Percentiles rank a stretch among this genome's conserved stretches.
Conservation (phyloP, 768 basidiomycete genomes). For the Leucogyrophana mollusca region DNA sequence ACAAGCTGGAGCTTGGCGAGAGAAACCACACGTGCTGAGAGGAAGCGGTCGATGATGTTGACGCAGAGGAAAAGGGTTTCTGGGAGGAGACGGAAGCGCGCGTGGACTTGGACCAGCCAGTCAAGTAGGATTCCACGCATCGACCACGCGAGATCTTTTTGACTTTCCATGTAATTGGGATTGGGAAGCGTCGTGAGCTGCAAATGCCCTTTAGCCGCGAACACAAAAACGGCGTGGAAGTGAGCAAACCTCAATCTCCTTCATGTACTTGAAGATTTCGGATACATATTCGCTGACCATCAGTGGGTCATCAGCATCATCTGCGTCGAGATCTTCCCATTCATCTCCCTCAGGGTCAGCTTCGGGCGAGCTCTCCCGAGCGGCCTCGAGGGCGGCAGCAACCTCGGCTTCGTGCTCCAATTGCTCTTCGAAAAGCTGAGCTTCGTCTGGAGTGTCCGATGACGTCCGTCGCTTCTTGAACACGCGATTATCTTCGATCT, state of each 20-base stretch:
- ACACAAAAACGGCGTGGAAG: slow-evolving; percentile 1
- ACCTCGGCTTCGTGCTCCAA: slow-evolving; percentile 23
- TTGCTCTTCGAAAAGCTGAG: slow-evolving; percentile 41
- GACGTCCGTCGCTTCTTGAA: slow-evolving; percentile 79
- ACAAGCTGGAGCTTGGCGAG: slow-evolving; percentile 88
- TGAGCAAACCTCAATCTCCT: slow-evolving; percentile 68
- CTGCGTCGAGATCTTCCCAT: slow-evolving; percentile 93
- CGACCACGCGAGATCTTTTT: slow-evolving; percentile 83
- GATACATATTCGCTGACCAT: slow-evolving; percentile 97
- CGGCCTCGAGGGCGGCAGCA: slow-evolving; percentile 42
- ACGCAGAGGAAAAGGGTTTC: slow-evolving; percentile 90
- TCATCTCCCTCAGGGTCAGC: slow-evolving; percentile 61
- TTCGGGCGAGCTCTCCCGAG: slow-evolving; percentile 50
- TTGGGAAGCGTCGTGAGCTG: slow-evolving; percentile 80
- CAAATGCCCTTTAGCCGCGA: slow-evolving; percentile 5
- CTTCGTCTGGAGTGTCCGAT: slow-evolving; percentile 52
- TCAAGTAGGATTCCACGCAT: slow-evolving; percentile 89
- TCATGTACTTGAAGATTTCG: slow-evolving; percentile 93
- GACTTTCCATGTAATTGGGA: slow-evolving; percentile 80
- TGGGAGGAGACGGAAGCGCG: slow-evolving; percentile 79
- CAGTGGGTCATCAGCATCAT: slow-evolving; percentile 89
- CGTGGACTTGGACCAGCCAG: slow-evolving; percentile 92
- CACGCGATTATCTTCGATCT: slow-evolving; percentile 57
- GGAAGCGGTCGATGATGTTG: slow-evolving; percentile 82
- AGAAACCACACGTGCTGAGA: slow-evolving; percentile 69